Evolutionary conservation across 2,329 filamentous ascomycete genomes (phyloP), one percentile per base, ranked within the genome.

Genomic region (Botrytis elliptica): DNA sequence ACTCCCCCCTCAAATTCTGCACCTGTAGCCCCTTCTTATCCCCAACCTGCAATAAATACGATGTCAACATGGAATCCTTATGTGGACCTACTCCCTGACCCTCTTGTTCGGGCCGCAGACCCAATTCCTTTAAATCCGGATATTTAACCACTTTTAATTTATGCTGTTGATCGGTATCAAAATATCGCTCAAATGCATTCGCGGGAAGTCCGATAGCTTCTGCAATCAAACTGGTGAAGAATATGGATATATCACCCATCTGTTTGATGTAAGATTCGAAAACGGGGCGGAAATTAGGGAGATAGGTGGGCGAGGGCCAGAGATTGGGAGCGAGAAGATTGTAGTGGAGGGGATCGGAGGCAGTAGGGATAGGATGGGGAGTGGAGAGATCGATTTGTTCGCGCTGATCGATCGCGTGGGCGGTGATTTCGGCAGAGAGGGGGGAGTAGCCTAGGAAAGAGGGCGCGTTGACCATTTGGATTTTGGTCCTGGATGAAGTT

Each of bases 71-170:
- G 78, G 89, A 92, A 82, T 95, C 93, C 82, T 95, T 95, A 84
- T 95, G 93, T 49, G 93, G 92, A 0, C 93, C 93, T 0, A 95
- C 91, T 78, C 85, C 89, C 77, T 91, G 89, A 74, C 86, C 85
- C 76, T 86, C 81, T 40, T 77, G 76, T 5, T 73, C 80, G 57
- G 76, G 73, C 14, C 73, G 75, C 4, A 86, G 81, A 0, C 86
- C 88, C 1, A 92, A 83, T 81, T 89, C 86, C n/a, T 84, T 82
- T 20, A 88, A 82, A 80, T 96, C 93, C 0, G 94, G 94, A 80
- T 96, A 97, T 84, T 93, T 93, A 75, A 97, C 91, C 74, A 97
- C 91, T 85, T 97, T 97, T 79, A 97, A 87, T 85, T 97, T 97
- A 84, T 97, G 93, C 84, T 96, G 93, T 84, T 82, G 78, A 60